These are phyloP conservation scores for Vanilla planifolia DNA, from an alignment of 106 monocot genomes.

Conservation along the genomic window DNA sequence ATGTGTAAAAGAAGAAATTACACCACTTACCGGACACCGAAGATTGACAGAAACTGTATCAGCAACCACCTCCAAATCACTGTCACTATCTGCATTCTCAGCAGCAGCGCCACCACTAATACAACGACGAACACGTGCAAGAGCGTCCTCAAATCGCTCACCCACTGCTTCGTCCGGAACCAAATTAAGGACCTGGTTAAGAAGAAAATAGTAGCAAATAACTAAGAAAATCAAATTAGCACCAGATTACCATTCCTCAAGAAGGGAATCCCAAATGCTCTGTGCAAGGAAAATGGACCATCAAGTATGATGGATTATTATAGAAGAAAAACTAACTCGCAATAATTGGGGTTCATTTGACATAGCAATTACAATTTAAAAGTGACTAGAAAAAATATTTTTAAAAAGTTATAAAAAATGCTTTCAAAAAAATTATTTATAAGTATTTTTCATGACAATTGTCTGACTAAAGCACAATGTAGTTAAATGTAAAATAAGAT, in stretches of 20 bases:
- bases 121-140: constrained; percentile 79
- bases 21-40: constrained; percentile 61
- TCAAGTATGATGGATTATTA: not conserved
- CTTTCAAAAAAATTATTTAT: no score
- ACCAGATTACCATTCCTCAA: not conserved
- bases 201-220: not conserved
- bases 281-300: not conserved
- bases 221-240: not conserved
- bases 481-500: no score
- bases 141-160: constrained; percentile 77
- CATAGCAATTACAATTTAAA: no score
- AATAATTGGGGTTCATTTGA: no score
- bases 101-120: constrained; percentile 63
- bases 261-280: not conserved
- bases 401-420: no score
- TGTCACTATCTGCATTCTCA: constrained; percentile 68
- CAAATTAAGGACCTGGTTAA: constrained; percentile 58
- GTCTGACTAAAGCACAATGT: no score
- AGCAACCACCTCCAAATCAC: constrained; percentile 74
- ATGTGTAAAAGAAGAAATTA: not conserved
- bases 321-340: no score
- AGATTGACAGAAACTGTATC: constrained; percentile 61
- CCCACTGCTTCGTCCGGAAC: constrained; percentile 85
- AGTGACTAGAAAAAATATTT: no score
- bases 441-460: no score